Evolutionary conservation across 2,329 filamentous ascomycete species (phyloP), one percentile per base, ranked within the genome.

Genomic region (Alternaria consortialis): DNA sequence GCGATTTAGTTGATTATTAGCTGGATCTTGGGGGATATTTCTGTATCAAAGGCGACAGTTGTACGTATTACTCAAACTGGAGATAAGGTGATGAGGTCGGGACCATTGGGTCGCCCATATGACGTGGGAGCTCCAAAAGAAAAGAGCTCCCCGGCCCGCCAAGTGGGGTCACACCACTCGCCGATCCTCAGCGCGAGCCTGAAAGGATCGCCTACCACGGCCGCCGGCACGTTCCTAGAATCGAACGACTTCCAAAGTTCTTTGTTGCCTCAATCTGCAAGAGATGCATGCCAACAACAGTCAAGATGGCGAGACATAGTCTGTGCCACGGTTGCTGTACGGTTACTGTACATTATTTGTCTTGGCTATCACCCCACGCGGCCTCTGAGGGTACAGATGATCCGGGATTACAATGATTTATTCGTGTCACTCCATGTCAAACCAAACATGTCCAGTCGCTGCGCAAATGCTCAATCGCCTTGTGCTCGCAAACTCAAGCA

Each of bases 41-140:
- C 5, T 52, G 36, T 27, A 50, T 37, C 32, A 37, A 4, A 37
- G 46, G 31, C 46, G 23, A n/a, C 46, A 37, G 46, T 25, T 44
- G 37, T 39, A 23, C 25, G 36, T 52, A 37, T 46, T 50, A 39
- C 32, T 53, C 36, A 36, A 17, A 17, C 48, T 51, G 39, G 48
- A 31, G 65, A 66, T 60, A 60, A 64, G 63, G 50, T 42, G 47
- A 53, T 48, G 43, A 15, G 34, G 58, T 60, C 52, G 56, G 56
- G 58, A 52, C 42, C 52, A 53, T 31, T 31, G 32, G 36, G 56
- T 57, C 55, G 52, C 54, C 44, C 46, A 53, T 42, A 67, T 68
- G 66, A 68, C 66, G 66, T 68, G 62, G 64, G 64, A 56, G 53
- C 25, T 51, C 58, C 51, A 36, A 53, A 56, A 62, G 59, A 66